Evolutionary conservation across 371 early-diverging fungal genomes (phyloP), one percentile per base, ranked within the genome.

Genomic region (Syncephalastrum monosporum): DNA sequence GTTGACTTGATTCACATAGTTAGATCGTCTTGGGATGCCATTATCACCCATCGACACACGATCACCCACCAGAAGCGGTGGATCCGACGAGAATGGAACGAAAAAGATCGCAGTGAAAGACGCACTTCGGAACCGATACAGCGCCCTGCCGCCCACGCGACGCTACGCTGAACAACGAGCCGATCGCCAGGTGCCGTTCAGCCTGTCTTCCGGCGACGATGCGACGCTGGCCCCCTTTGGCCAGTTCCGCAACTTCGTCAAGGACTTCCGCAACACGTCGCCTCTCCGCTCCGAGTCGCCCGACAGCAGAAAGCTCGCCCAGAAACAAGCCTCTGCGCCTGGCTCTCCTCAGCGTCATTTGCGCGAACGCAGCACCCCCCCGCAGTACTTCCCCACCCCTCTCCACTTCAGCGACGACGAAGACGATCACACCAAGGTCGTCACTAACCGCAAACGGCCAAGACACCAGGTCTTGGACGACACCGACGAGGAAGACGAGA

Each of bases 401-500:
- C 38, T 33, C 38, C 5, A 12, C 10, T 33, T 51, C 25, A 41
- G 5, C 27, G 55, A 43, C 3, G 57, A 53, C 0, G 53, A 57
- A 16, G 57, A 57, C 15, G 65, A 60, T 29, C 46, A 12, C 21
- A 33, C 5, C 19, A 14, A 17, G 25, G 46, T 33, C 15, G 51
- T 21, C 13, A 33, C 10, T 19, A 64, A 56, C 17, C 57, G 63
- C 12, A 64, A 55, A 52, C 52, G 56, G 1, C 24, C 21, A 1
- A 29, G 38, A 33, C 38, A 33, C 38, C 38, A 33, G n/a, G 33
- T 16, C 17, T 10, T 42, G 4, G 15, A 29, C 7, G 58, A 58
- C 45, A 51, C 45, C 16, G 52, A 45, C 17, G 49, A 56, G 23
- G 58, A 58, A 16, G 50, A 49, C 21, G 21, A 21, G 21, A 2